Conservation (phyloP, 805 yeast genomes). For the Kazachstania taianensis region DNA sequence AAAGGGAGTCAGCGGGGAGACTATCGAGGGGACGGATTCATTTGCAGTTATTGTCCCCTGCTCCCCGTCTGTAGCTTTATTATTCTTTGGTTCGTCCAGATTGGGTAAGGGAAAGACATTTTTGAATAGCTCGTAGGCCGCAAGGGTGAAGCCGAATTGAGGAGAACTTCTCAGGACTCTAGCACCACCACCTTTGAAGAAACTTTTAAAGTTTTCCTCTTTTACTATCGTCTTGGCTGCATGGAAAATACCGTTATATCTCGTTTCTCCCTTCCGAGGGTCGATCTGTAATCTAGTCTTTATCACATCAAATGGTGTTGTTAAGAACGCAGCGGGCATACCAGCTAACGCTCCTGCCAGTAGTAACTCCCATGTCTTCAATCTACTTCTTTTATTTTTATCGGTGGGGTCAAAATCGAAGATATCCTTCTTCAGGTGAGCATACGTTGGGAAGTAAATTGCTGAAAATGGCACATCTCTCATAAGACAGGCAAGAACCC, state of each 20-base stretch:
- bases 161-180: conserved; percentile 93
- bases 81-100: conserved; percentile 1
- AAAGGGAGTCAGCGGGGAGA: background rate
- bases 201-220: conserved; percentile 79
- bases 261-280: conserved; percentile 63
- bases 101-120: conserved; percentile 10
- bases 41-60: conserved; percentile 1
- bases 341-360: conserved; percentile 92
- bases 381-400: conserved; percentile 44
- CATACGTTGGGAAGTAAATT: conserved; percentile 93
- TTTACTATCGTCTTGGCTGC: conserved; percentile 62
- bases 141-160: conserved; percentile 94
- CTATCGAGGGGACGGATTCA: conserved; percentile 18
- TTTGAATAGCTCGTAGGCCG: conserved; percentile 91
- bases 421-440: conserved; percentile 74
- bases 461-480: conserved; percentile 97
- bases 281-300: conserved; percentile 90
- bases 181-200: conserved; percentile 95
- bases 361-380: conserved; percentile 76
- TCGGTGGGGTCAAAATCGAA: conserved; percentile 74
- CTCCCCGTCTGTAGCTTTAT: too few species aligned
- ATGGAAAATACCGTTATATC: conserved; percentile 66
- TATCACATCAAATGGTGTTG: conserved; percentile 95
- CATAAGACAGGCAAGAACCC: conserved; percentile 80
- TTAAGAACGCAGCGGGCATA: conserved; percentile 92